Base-by-base conservation (phyloP, 306 rosid genomes). In the Trifolium subterraneum region DNA sequence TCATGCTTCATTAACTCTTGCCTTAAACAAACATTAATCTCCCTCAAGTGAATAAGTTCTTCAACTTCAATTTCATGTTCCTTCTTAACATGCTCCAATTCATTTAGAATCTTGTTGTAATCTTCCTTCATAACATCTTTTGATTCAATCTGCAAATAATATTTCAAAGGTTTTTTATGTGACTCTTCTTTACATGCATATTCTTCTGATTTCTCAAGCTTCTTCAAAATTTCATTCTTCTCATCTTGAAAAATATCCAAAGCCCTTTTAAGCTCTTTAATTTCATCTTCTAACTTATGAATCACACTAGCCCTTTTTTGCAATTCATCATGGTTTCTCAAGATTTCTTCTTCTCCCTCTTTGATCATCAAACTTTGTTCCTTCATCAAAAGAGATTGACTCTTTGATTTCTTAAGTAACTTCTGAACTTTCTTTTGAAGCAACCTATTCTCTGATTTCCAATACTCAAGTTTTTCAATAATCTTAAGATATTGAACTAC, bases 21-120 rank as follows among this genome's bases (percentile, higher is more conserved):
- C 64, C 78, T 87, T 71, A 80, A 72, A 68, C 89, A 87, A 13
- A 79, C 84, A 70, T 89, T 91, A 13, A 51, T 81, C 89, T 86
- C 84, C 45, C 88, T 54, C 77, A 88, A 29, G 68, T 78, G 61
- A 74, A 78, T 71, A 62, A 85, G 16, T 47, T 88, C 91, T 69
- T 61, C 75, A 8, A 64, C 70, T 67, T 85, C 85, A 31, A 7
- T 74, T 72, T 52, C 83, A 39, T 59, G 75, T 27, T 85, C 87
- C 76, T 80, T 85, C 82, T 84, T 83, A 4, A 87, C 44, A 23
- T 82, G 73, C 19, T 86, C 88, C 55, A 89, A 36, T 64, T 89
- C 90, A 48, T 78, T 83, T 16, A 79, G 45, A 72, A 84, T 54
- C 56, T 73, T 27, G 19, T 69, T 73, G 33, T 79, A 74, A 33